Evolutionary conservation across 208 protist genomes (phyloP).

Genomic region (Acanthamoeba triangularis): DNA sequence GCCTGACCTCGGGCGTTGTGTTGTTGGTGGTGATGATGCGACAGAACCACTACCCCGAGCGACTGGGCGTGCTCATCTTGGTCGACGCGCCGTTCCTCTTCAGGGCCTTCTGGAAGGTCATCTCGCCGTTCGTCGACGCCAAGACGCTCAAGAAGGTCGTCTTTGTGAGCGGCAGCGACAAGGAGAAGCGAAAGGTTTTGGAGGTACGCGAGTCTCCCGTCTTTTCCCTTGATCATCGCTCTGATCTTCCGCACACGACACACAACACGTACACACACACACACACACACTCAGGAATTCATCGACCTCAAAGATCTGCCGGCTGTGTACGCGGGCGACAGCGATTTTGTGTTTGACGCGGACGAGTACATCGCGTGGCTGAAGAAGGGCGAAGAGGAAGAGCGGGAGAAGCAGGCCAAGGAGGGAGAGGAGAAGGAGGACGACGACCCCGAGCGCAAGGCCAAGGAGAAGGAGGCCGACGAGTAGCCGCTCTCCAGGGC

Average conservation of each 20-base stretch:
- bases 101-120: slow-evolving; percentile 76
- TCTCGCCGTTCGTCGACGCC: slow-evolving; percentile 75
- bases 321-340: slow-evolving; percentile 35
- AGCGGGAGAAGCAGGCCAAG: slow-evolving; percentile 17
- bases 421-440: neutral
- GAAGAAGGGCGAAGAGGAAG: slow-evolving; percentile 56
- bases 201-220: neutral
- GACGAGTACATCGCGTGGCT: slow-evolving; percentile 50
- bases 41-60: slow-evolving; percentile 74
- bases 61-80: slow-evolving; percentile 66
- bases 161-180: slow-evolving; percentile 70
- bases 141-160: slow-evolving; percentile 71
- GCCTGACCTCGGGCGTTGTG: too few relatives aligned
- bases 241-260: neutral
- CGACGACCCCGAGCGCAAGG: neutral
- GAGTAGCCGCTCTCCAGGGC: neutral
- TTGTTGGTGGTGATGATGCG: too few relatives aligned
- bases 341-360: slow-evolving; percentile 50
- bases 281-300: too few relatives aligned
- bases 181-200: slow-evolving; percentile 28
- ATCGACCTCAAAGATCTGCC: slow-evolving; percentile 52
- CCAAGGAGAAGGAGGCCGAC: neutral
- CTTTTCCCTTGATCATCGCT: neutral
- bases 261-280: too few relatives aligned
- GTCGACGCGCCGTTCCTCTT: slow-evolving; percentile 70